Conservation (phyloP, 768 basidiomycete genomes). For the Mycena kentingensis region DNA sequence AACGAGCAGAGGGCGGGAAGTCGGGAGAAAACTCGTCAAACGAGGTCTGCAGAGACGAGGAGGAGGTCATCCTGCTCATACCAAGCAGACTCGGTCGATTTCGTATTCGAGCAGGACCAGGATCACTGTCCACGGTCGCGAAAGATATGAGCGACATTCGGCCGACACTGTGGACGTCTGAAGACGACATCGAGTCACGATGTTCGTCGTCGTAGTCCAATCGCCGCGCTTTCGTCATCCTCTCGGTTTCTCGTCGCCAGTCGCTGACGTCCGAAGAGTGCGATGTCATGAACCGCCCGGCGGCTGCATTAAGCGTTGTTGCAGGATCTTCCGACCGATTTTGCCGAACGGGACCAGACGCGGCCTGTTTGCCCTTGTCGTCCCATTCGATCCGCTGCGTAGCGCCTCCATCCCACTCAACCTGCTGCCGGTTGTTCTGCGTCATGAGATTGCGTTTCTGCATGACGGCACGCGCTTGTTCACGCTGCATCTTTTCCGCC, state of each 20-base stretch:
- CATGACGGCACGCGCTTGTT: conserved; percentile 92
- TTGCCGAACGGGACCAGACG: conserved; percentile 67
- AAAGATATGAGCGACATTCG: conserved; percentile 80
- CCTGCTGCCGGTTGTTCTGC: conserved; percentile 53
- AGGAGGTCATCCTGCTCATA: conserved; percentile 74
- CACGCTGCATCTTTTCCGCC: conserved; percentile 72
- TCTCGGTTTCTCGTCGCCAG: conserved; percentile 60
- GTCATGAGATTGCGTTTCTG: conserved; percentile 81
- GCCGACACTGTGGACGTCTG: conserved; percentile 75
- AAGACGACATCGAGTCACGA: conserved; percentile 89
- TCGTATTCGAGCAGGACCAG: conserved; percentile 71
- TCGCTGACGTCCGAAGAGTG: conserved; percentile 34
- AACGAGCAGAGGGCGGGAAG: conserved; percentile 70
- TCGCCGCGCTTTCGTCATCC: conserved; percentile 74
- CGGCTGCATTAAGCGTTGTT: conserved; percentile 61
- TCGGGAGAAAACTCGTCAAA: conserved; percentile 75
- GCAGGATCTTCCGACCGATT: conserved; percentile 47
- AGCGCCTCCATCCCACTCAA: conserved; percentile 63
- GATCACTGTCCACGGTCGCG: conserved; percentile 84
- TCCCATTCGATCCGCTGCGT: conserved; percentile 45
- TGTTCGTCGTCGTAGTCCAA: conserved; percentile 88
- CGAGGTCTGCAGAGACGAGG: conserved; percentile 73
- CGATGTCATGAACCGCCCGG: conserved; percentile 49
- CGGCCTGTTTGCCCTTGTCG: conserved; percentile 56
- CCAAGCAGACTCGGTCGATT: conserved; percentile 62